Evolutionary conservation across 768 basidiomycete genomes (phyloP).

Genomic region (Lactifluus pinguis): DNA sequence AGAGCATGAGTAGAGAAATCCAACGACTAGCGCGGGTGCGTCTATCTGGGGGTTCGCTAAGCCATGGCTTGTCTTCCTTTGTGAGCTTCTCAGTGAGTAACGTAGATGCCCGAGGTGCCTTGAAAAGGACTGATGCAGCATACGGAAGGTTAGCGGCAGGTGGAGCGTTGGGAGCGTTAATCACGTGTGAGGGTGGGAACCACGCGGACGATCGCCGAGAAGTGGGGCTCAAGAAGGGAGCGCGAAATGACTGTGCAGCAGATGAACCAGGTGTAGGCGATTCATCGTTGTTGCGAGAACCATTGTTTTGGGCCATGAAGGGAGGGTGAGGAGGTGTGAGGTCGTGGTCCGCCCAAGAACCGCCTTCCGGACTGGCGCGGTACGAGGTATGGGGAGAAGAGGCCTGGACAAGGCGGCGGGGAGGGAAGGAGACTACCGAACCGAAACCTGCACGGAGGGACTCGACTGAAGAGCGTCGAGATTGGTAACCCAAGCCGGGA

Average conservation of each 20-base stretch:
- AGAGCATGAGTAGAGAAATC: slow-evolving; percentile 35
- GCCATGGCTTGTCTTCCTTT: slow-evolving; percentile 42
- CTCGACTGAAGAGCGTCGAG: slow-evolving; percentile 37
- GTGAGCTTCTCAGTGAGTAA: slow-evolving; percentile 44
- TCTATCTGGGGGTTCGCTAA: slow-evolving; percentile 31
- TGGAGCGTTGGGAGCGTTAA: slow-evolving; percentile 22
- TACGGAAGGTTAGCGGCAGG: slow-evolving; percentile 1
- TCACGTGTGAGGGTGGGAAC: slow-evolving; percentile 45
- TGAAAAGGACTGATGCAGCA: slow-evolving; percentile 10
- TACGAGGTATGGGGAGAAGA: slow-evolving; percentile 22
- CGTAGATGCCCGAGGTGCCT: slow-evolving; percentile 33
- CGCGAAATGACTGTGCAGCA: slow-evolving; percentile 36
- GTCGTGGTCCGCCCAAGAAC: slow-evolving; percentile 11
- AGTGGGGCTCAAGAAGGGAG: slow-evolving; percentile 62
- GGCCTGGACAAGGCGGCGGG: slow-evolving; percentile 21
- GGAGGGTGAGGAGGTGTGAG: slow-evolving; percentile 13
- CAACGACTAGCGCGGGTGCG: slow-evolving; percentile 39
- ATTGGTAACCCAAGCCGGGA: slow-evolving; percentile 25
- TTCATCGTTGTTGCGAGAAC: background rate
- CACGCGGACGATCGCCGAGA: slow-evolving; percentile 58
- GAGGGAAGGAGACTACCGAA: slow-evolving; percentile 8
- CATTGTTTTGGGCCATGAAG: slow-evolving; percentile 14
- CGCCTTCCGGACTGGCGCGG: slow-evolving; percentile 22
- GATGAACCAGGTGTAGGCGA: background rate
- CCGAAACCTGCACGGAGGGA: slow-evolving; percentile 22